Evolutionary conservation across 768 basidiomycete genomes (phyloP), one percentile per base, ranked within the genome.

Genomic region (Rhodotorula babjevae): DNA sequence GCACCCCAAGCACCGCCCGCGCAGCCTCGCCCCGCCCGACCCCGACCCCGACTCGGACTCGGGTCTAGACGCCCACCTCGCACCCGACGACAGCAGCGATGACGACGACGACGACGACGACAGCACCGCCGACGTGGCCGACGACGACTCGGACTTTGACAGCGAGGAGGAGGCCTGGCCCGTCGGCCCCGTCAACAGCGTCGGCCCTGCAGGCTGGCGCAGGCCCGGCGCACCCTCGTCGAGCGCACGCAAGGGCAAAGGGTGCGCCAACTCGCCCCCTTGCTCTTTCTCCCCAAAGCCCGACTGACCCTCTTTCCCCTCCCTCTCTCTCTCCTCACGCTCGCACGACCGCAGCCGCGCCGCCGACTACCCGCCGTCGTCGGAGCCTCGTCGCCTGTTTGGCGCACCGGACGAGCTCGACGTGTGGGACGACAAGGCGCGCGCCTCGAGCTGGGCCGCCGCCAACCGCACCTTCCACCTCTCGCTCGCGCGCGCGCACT

Each of bases 141-240:
- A 59, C 21, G 47, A 47, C 25, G 60, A 61, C n/a, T 19, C 33
- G 58, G 69, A 69, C 2, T 19, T 36, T 4, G 74, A 75, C 52
- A 63, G 60, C 10, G 74, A 75, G 50, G 74, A 75, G 50, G 74
- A 75, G n/a, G 60, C 40, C 3, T 75, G 74, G 74, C 74, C 74
- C 3, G 74, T 75, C 12, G 74, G 67, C 9, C 74, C 74, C 1
- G 62, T 65, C 11, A 68, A 68, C 33, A 72, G 70, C 42, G 21
- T 72, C 4, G 74, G 74, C 14, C 2, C 72, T 0, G 21, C 62
- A 19, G 74, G 74, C 0, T 71, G 67, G 70, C 25, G 69, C 12
- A 49, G 69, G 19, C 23, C 44, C 23, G 50, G 59, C 8, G 25
- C 23, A 11, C 5, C 25, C 12, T 18, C 58, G 5, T 18, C 58